Evolutionary conservation across 305 asterid species (phyloP), one percentile per base, ranked within the genome.

Genomic region (Fraxinus dipetala): DNA sequence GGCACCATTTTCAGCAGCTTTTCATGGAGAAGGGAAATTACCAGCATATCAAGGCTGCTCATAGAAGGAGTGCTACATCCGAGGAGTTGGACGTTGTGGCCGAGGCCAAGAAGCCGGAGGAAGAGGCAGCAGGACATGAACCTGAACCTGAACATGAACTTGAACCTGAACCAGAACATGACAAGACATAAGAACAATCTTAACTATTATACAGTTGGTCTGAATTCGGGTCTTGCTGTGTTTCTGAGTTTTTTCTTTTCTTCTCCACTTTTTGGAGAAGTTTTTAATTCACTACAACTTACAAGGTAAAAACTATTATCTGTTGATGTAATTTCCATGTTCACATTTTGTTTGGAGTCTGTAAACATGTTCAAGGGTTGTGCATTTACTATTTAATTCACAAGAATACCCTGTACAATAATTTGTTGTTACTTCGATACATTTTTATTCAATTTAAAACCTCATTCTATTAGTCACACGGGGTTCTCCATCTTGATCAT

Each of bases 1-100:
- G 86, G 85, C 91, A 89, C 83, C 96, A 93, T 82, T 93, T 93
- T 48, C 92, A 91, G 80, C 95, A 91, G 72, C 97, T 92, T 7
- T 92, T 92, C 87, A 83, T 90, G 95, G 95, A 91, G 87, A 92
- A 92, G 28, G 97, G 96, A 14, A 91, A 85, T 48, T 91, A 90
- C 79, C 94, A 91, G 78, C 97, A 93, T 78, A 87, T 89, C 31
- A 88, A 90, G 5, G 85, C 93, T 26, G 91, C 83, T 18, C 85
- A 87, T 77, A 85, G 77, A 73, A 92, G 56, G 84, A 85, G 89
- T 65, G 84, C 85, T 4, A 70, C 76, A 32, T 81, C 75, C 13
- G 85, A 85, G 65, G 59, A 72, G 30, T 67, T 65, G 65, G 82
- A 69, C 10, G 34, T 78, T n/a, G 65, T n/a, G 65, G 56, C 3